Evolutionary conservation across 345 rosid species (phyloP), one percentile per base, ranked within the genome.

Genomic region (Citrus inodora): DNA sequence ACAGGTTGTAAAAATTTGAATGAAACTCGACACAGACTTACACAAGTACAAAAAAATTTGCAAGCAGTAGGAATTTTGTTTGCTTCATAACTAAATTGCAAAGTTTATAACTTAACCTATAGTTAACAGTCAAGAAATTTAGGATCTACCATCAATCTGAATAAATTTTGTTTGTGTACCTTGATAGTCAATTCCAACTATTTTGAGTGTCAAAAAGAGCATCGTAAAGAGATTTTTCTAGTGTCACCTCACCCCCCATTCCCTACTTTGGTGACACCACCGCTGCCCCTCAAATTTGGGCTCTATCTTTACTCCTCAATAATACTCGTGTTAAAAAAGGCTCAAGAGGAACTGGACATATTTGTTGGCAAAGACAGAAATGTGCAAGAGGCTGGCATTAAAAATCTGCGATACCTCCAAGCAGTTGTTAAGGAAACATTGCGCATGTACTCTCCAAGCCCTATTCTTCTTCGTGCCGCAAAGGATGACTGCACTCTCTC

Each of bases 341-440:
- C 80, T 9, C 85, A 75, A 71, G 70, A 80, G 33, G 82, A 85
- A 38, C 72, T 80, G 16, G 84, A 80, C 40, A 61, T 53, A 25
- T 32, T 71, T 33, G 80, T 78, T 25, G 82, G 86, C 10, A 82
- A 30, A 67, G 46, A 28, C 30, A 75, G 78, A 30, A 24, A 7
- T 9, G 46, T 75, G 46, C 46, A 63, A 48, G 70, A 75, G 61
- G 48, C 37, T 48, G 70, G 63, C 11, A 75, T 75, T 8, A 75
- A 38, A 10, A 82, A 80, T 80, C 69, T 84, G 22, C 58, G 64
- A 2, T 81, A 77, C 56, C 78, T 82, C 32, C 68, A 84, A 48
- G 86, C 83, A 4, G 67, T 84, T 9, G 28, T 86, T 0, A 85
- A 87, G 75, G 90, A 88, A 81, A 79, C 88, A 38, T 1, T 87